Evolutionary conservation across 139 green algal species (phyloP).

Genomic region (Volvox africanus): DNA sequence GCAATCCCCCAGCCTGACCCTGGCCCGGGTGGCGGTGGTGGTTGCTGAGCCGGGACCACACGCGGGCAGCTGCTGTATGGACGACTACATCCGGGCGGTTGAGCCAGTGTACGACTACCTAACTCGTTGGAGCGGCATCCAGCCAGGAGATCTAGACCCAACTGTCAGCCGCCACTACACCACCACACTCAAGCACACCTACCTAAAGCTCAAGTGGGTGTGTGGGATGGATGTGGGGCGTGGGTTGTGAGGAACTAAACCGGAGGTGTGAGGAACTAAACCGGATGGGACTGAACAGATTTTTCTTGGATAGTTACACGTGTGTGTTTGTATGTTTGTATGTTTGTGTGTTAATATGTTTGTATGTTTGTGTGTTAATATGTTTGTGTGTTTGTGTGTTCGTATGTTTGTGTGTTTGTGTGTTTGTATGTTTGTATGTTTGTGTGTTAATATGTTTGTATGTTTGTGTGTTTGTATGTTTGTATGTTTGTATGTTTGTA

Average conservation of each 20-base stretch:
- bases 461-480: neutral
- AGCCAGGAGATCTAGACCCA: constrained; percentile 85
- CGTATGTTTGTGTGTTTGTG: too few relatives aligned
- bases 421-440: too few relatives aligned
- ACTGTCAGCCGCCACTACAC: constrained; percentile 81
- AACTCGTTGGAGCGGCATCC: constrained; percentile 82
- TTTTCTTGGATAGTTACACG: too few relatives aligned
- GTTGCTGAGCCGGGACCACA: constrained; percentile 81
- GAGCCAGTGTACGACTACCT: constrained; percentile 97
- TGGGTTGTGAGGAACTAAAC: too few relatives aligned
- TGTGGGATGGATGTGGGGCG: neutral
- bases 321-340: too few relatives aligned
- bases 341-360: too few relatives aligned
- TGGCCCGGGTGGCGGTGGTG: constrained; percentile 92
- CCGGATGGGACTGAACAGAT: too few relatives aligned
- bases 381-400: too few relatives aligned
- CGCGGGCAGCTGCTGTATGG: constrained; percentile 80
- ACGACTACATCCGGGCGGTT: constrained; percentile 92
- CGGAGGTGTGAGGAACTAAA: too few relatives aligned
- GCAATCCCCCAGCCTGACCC: constrained; percentile 71
- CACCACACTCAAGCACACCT: constrained; percentile 85
- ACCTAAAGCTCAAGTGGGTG: constrained; percentile 62
- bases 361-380: too few relatives aligned
- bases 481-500: neutral
- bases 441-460: neutral